phyloP scores from a whole-genome alignment of 2,329 filamentous ascomycete species.

The Cladosporium sphaerospermum region DNA sequence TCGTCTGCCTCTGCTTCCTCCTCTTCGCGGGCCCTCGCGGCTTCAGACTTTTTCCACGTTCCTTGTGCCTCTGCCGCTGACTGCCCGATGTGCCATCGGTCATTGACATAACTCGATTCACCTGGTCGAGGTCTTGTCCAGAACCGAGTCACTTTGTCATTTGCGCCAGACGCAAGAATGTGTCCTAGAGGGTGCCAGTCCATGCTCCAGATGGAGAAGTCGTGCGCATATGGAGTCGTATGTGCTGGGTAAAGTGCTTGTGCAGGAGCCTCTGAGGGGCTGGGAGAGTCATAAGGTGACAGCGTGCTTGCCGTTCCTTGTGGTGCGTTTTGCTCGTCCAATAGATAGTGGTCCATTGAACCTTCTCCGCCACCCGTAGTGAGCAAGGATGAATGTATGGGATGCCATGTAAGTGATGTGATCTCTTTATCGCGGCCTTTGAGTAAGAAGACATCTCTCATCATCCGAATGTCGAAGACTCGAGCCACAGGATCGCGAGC shows the following conservation, averaged over 20 bases:
- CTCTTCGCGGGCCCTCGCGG: constrained; percentile 76
- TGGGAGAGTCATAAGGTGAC: constrained; percentile 78
- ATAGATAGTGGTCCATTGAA: constrained; percentile 85
- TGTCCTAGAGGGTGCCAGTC: constrained; percentile 98
- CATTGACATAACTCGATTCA: constrained; percentile 76
- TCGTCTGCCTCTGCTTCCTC: constrained; percentile 92
- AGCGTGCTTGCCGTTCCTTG: constrained; percentile 63
- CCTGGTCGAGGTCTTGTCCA: constrained; percentile 90
- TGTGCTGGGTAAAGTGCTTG: constrained; percentile 93
- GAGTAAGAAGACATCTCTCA: constrained; percentile 91
- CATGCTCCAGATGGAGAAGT: constrained; percentile 93
- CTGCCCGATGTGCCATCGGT: constrained; percentile 93
- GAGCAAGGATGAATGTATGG: constrained; percentile 79
- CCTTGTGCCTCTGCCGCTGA: constrained; percentile 87
- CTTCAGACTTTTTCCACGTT: constrained; percentile 80
- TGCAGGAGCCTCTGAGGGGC: constrained; percentile 70
- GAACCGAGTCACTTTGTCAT: constrained; percentile 93
- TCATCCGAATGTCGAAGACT: constrained; percentile 93
- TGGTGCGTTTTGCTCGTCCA: constrained; percentile 88
- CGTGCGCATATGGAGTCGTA: constrained; percentile 78
- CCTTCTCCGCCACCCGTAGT: constrained; percentile 89
- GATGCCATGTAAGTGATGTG: constrained; percentile 87
- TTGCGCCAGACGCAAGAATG: constrained; percentile 89
- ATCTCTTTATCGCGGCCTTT: constrained; percentile 96
- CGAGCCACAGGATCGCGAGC: constrained; percentile 88